A percentile compares a stretch with the other conserved stretches of the same genome.
phyloP scores from a whole-genome alignment of 768 basidiomycete species.

The Naganishia antarctica region DNA sequence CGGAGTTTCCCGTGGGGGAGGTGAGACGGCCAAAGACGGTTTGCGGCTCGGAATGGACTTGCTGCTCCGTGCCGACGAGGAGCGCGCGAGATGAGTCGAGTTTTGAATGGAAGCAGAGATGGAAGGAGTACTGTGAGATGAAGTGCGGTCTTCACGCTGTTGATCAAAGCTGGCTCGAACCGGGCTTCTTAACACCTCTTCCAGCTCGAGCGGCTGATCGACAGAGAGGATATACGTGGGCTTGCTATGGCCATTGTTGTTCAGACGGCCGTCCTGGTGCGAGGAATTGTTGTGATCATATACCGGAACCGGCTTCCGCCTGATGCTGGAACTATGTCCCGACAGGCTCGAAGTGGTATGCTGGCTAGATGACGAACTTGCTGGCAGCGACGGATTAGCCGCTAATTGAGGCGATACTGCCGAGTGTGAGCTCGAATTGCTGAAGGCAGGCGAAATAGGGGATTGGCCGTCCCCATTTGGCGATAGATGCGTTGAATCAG shows the following conservation, averaged over 20 bases:
- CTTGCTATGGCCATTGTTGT: background rate
- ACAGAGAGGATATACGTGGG: background rate
- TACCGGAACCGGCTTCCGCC: slow-evolving; percentile 7
- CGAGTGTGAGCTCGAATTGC: background rate
- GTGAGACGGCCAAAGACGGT: background rate
- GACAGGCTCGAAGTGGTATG: background rate
- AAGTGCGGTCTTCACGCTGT: background rate
- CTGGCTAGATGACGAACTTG: background rate
- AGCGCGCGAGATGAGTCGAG: background rate
- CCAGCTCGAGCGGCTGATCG: background rate
- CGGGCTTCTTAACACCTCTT: slow-evolving; percentile 12
- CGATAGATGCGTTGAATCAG: no score
- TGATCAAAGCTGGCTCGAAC: slow-evolving; percentile 7
- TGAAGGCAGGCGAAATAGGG: background rate
- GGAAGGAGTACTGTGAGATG: background rate
- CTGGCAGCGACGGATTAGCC: background rate
- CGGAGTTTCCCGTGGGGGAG: background rate
- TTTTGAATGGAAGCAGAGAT: background rate
- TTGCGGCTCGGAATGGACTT: background rate
- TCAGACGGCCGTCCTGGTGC: background rate
- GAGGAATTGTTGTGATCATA: background rate
- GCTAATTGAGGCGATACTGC: background rate
- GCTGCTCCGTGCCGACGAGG: background rate
- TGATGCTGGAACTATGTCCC: background rate
- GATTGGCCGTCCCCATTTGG: no score